Evolutionary conservation across 495 filamentous ascomycete species (phyloP).

Genomic region (Trichoderma parareesei): DNA sequence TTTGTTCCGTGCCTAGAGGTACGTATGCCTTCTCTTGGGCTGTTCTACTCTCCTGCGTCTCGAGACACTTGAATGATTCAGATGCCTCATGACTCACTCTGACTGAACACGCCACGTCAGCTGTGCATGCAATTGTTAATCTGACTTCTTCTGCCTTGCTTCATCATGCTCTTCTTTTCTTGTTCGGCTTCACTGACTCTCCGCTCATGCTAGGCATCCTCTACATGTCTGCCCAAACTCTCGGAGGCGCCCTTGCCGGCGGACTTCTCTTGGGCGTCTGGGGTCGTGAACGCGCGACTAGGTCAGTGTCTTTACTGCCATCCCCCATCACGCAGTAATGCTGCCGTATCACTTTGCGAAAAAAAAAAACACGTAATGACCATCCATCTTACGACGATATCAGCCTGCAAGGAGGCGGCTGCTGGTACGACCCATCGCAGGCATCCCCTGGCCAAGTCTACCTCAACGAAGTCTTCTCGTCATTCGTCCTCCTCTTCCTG

Average conservation of each 20-base stretch:
- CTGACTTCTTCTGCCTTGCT: too few species aligned
- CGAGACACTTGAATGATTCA: too few species aligned
- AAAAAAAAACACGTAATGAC: neutral
- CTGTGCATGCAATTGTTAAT: too few species aligned
- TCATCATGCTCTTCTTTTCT: too few species aligned
- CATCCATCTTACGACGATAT: neutral
- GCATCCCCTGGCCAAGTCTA: conserved; percentile 28
- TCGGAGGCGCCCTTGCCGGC: conserved; percentile 39
- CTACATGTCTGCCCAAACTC: conserved; percentile 36
- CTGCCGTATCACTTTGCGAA: neutral
- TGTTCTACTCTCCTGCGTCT: neutral
- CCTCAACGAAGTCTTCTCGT: conserved; percentile 37
- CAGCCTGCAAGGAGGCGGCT: conserved; percentile 28
- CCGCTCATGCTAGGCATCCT: conserved; percentile 20
- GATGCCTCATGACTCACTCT: too few species aligned
- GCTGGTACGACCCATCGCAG: conserved; percentile 21
- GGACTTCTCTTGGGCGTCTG: conserved; percentile 29
- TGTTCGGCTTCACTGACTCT: neutral
- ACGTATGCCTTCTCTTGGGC: neutral
- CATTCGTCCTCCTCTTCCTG: conserved; percentile 34
- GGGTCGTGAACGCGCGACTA: conserved; percentile 20
- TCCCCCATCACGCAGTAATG: too few species aligned
- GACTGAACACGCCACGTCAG: too few species aligned
- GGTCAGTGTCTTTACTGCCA: conserved; percentile 9
- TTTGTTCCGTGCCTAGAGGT: conserved; percentile 40